Percentiles rank a stretch among this genome's conserved stretches.
Conservation (phyloP, 208 protist species). For the Leishmania aethiopica region DNA sequence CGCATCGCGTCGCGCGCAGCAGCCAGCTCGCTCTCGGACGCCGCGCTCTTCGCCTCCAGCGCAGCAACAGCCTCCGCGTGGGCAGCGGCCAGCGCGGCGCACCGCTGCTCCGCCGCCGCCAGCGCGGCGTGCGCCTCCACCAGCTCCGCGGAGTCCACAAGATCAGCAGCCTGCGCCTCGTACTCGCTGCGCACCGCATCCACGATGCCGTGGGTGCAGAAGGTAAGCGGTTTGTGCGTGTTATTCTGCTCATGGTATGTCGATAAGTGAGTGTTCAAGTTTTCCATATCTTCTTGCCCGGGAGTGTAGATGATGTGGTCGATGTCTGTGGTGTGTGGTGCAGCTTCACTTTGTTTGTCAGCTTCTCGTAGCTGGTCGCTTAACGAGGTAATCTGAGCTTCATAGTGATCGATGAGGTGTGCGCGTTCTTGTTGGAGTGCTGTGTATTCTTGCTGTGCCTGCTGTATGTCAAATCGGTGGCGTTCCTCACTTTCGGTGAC, state of each 20-base stretch:
- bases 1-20: not conserved
- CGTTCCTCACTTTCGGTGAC: slow-evolving; percentile 22
- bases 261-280: no score
- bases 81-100: not conserved
- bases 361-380: not conserved
- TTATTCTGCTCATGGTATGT: not conserved
- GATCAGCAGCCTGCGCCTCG: not conserved
- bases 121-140: not conserved
- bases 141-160: no score
- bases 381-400: not conserved
- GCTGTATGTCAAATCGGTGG: not conserved
- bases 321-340: not conserved
- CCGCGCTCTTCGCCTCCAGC: not conserved
- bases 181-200: slow-evolving; percentile 4
- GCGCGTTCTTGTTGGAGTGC: not conserved
- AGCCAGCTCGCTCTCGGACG: slow-evolving; percentile 14
- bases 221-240: not conserved
- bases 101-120: no score
- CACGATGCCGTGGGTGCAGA: not conserved
- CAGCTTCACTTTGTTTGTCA: rapidly evolving
- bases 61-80: no score
- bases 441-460: not conserved
- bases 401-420: not conserved
- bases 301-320: not conserved
- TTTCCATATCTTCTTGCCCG: not conserved